phyloP scores from a whole-genome alignment of 1,284 basidiomycete species.

The Entoloma clypeatum region DNA sequence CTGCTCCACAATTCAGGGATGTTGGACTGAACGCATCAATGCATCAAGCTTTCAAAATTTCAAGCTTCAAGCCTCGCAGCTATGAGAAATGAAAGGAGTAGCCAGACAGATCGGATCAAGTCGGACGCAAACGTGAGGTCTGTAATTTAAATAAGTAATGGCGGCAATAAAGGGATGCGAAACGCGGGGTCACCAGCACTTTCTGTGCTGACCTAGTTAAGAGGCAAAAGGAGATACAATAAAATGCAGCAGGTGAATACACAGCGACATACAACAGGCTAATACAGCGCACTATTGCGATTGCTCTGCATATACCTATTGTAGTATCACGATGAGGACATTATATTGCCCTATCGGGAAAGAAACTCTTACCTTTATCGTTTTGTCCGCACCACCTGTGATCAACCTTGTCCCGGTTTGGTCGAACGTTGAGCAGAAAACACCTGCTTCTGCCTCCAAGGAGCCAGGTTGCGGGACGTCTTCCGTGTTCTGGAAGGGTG shows the following conservation, averaged over 20 bases:
- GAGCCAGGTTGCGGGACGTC: conserved; percentile 97
- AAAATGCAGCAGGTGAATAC: neutral
- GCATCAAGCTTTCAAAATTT: too few species aligned
- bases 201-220: neutral
- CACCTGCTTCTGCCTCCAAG: conserved; percentile 92
- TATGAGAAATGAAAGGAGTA: too few species aligned
- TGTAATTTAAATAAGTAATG: too few species aligned
- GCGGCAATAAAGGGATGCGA: conserved; percentile 12
- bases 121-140: too few species aligned
- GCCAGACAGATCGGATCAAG: too few species aligned
- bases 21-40: too few species aligned
- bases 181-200: neutral
- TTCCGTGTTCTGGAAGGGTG: conserved; percentile 91
- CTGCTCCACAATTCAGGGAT: too few species aligned
- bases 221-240: conserved; percentile 8
- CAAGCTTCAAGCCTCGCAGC: too few species aligned
- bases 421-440: conserved; percentile 97
- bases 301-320: conserved; percentile 52
- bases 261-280: neutral
- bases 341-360: too few species aligned
- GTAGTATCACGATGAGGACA: conserved; percentile 5
- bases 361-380: conserved; percentile 89
- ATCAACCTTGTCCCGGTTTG: conserved; percentile 92
- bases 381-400: conserved; percentile 98
- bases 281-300: conserved; percentile 27